phyloP scores from a whole-genome alignment of 2,329 filamentous ascomycete genomes.

The Samsoniella hepiali region DNA sequence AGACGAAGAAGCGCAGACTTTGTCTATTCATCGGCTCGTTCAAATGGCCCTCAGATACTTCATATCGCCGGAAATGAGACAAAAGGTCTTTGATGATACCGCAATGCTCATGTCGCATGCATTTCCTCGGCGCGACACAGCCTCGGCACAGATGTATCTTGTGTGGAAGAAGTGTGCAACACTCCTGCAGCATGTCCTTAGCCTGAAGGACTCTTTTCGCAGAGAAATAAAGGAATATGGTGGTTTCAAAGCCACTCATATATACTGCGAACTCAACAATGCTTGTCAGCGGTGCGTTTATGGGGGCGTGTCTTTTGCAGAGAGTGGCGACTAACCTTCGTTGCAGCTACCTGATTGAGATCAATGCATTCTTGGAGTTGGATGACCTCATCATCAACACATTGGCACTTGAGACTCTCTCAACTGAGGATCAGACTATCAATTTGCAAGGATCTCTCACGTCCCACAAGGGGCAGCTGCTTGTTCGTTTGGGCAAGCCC shows the following conservation, averaged over 20 bases:
- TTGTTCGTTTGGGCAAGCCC: neutral
- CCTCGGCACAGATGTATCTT: slow-evolving; percentile 16
- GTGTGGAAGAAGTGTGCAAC: slow-evolving; percentile 13
- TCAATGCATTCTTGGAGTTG: slow-evolving; percentile 2
- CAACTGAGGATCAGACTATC: neutral
- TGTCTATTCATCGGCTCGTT: slow-evolving; percentile 17
- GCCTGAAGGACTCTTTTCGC: neutral
- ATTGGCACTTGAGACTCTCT: neutral
- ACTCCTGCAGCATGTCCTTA: slow-evolving; percentile 18
- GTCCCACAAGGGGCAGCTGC: slow-evolving; percentile 4
- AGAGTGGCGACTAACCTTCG: neutral
- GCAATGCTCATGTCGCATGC: slow-evolving; percentile 9
- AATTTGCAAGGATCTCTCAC: slow-evolving; percentile 1
- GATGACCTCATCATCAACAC: neutral
- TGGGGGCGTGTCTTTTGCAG: neutral
- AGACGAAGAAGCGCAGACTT: slow-evolving; percentile 10
- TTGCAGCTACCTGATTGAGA: slow-evolving; percentile 7
- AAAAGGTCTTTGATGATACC: slow-evolving; percentile 15
- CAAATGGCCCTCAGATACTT: slow-evolving; percentile 14
- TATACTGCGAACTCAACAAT: slow-evolving; percentile 10
- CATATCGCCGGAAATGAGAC: slow-evolving; percentile 8
- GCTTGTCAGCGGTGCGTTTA: slow-evolving; percentile 6
- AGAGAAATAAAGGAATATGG: neutral
- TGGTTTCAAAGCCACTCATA: neutral
- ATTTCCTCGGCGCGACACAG: slow-evolving; percentile 10